Evolutionary conservation across 176 grass and related monocot species (phyloP).

Genomic region (Avena insularis): DNA sequence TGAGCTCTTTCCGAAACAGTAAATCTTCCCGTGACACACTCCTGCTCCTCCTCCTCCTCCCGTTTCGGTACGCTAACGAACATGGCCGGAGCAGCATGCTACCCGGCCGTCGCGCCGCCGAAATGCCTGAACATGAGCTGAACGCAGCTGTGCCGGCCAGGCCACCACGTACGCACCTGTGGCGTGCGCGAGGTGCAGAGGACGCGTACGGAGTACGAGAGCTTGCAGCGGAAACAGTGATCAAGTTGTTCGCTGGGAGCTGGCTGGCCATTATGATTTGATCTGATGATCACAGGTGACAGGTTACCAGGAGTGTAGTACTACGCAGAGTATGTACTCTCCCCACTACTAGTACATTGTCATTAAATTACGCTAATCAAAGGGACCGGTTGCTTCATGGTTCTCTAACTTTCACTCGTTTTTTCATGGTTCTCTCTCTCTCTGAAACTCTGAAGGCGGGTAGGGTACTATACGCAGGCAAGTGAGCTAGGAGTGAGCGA

Average conservation of each 20-base stretch:
- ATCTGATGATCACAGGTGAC: not conserved
- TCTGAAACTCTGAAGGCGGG: not conserved
- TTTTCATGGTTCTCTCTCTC: too few relatives aligned
- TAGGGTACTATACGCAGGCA: not conserved
- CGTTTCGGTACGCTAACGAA: not conserved
- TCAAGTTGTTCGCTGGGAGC: conserved; percentile 12
- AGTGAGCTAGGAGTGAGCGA: not conserved
- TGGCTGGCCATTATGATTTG: not conserved
- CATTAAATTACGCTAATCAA: not conserved
- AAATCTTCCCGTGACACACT: not conserved
- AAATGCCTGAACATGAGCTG: not conserved
- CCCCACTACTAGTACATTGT: not conserved
- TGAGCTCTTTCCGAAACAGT: not conserved
- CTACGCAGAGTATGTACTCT: not conserved
- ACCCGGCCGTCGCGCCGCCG: not conserved
- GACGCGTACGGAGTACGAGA: not conserved
- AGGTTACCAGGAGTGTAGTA: not conserved
- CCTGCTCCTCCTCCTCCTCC: not conserved
- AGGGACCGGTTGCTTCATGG: too few relatives aligned
- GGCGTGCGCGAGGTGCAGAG: not conserved
- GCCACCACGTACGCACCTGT: not conserved
- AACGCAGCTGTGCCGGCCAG: not conserved
- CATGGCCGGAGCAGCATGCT: not conserved
- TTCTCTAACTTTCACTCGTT: too few relatives aligned
- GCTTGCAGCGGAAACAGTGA: not conserved